Evolutionary conservation across 202 grass and related monocot genomes (phyloP).

Genomic region (Musa balbisiana): DNA sequence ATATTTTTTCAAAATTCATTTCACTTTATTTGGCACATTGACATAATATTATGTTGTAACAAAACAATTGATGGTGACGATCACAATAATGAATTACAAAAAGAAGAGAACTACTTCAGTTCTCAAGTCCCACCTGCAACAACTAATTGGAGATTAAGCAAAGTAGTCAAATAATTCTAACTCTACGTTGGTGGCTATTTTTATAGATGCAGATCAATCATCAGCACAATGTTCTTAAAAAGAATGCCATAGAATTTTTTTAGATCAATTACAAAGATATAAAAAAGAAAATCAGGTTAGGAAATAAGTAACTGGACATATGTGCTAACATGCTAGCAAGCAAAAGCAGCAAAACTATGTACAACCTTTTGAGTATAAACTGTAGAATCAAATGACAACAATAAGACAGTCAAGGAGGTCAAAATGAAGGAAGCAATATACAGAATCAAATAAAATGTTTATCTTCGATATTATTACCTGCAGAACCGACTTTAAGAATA

Average conservation of each 20-base stretch:
- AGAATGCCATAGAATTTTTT: neutral
- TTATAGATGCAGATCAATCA: neutral
- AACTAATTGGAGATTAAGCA: too few species aligned
- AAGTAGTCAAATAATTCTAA: neutral
- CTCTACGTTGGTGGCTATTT: too few species aligned
- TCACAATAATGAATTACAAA: too few species aligned
- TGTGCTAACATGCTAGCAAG: neutral
- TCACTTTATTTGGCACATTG: neutral
- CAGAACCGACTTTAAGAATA: conserved; percentile 71
- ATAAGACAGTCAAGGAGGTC: neutral
- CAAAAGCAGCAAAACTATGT: neutral
- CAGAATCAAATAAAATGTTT: neutral
- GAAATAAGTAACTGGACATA: neutral
- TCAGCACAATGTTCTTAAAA: neutral
- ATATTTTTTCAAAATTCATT: neutral
- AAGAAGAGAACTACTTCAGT: too few species aligned
- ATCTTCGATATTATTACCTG: conserved; percentile 46
- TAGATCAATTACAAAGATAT: neutral
- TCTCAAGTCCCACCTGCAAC: too few species aligned
- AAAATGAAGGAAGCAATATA: neutral
- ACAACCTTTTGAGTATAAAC: neutral
- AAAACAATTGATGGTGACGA: too few species aligned
- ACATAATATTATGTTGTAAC: too few species aligned
- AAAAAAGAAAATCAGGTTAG: neutral
- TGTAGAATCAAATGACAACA: neutral